Base-by-base conservation (phyloP, 495 filamentous ascomycete genomes). In the Penicillium flavigenum region DNA sequence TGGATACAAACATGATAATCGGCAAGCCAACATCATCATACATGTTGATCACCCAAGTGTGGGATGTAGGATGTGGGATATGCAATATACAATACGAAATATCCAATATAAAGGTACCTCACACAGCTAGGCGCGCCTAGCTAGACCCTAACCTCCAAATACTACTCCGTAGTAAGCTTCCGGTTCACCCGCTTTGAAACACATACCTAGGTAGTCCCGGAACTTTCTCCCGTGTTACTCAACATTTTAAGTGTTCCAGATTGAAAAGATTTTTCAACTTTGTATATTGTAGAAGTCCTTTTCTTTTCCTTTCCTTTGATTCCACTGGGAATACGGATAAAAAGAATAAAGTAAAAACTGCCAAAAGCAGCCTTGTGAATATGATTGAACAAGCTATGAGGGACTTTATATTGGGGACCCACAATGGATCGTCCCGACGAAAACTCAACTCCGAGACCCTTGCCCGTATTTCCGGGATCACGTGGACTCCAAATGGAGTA, bases 1-100 rank as follows among this genome's bases (percentile, higher is more conserved):
- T 20, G 17, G 17, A 20, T 32, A 44, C 17, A 26, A 26, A 26
- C 5, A 44, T 34, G 36, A 45, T 26, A 45, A 43, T 10, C 7
- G 22, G 29, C 27, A 31, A 11, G 19, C 19, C 31, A 26, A 51
- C 53, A 66, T 62, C 58, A 62, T 62, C 36, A 29, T 55, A 26
- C 65, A 63, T 67, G 26, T 41, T 11, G 38, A 52, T 52, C 49
- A 16, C 14, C 11, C 22, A 36, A 46, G 1, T 46, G n/a, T 31
- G 12, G 26, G 27, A 14, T 19, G 24, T 53, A 6, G 9, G 10
- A 39, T 14, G 14, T 36, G 34, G 34, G 12, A 14, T 36, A 36
- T 14, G 11, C 5, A 14, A 16, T 39, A 8, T 17, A 39, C 3
- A 5, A 32, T 12, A 32, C 31, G 3, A 32, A 32, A 10, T 32